phyloP scores from a whole-genome alignment of 495 filamentous ascomycete genomes.

The Aspergillus mulundensis region DNA sequence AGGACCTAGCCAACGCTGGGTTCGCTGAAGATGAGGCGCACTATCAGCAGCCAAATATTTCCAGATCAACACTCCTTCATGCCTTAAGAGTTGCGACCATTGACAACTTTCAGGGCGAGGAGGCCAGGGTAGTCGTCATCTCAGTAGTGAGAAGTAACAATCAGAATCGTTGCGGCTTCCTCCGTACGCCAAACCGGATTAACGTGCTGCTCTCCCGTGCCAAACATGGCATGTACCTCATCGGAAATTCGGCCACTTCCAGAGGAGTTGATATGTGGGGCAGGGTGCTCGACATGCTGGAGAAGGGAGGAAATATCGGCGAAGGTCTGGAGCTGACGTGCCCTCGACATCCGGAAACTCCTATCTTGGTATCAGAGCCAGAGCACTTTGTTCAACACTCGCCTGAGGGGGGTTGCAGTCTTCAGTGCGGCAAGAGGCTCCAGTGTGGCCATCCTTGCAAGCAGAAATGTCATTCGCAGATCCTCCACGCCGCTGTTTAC shows the following conservation, averaged over 20 bases:
- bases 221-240: constrained; percentile 79
- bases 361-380: constrained; percentile 52
- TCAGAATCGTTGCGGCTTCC: no score
- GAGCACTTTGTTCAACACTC: constrained; percentile 60
- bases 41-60: not conserved
- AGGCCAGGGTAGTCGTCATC: constrained; percentile 77
- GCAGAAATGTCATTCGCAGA: no score
- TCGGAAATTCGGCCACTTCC: constrained; percentile 65
- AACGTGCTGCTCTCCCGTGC: no score
- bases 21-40: constrained; percentile 13
- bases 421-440: no score
- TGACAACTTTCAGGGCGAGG: constrained; percentile 85
- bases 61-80: no score
- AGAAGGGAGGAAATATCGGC: constrained; percentile 48
- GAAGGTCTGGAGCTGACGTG: constrained; percentile 55
- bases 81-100: constrained; percentile 74
- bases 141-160: constrained; percentile 74
- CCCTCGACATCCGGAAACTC: constrained; percentile 59
- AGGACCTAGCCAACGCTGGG: constrained; percentile 53
- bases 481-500: no score
- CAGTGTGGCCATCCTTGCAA: no score
- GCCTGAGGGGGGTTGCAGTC: no score
- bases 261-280: constrained; percentile 63
- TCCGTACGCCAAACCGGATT: no score
- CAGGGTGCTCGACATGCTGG: constrained; percentile 55